A percentile compares a stretch with the other conserved stretches of the same genome.
Conservation (phyloP, 164 flowering plant species). For the Dillenia turbinata region DNA sequence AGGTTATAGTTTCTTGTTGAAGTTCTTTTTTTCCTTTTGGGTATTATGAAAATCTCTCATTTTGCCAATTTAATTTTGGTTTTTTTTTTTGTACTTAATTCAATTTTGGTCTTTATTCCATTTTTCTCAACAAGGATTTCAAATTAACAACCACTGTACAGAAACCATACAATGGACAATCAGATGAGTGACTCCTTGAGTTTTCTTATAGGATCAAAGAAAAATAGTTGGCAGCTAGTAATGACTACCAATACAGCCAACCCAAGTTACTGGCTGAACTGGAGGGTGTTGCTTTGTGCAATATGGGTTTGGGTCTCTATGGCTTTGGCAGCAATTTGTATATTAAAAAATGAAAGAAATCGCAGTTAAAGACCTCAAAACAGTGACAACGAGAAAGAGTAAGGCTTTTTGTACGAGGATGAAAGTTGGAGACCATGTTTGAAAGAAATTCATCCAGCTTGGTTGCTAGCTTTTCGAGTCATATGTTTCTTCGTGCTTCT, state of each 20-base stretch:
- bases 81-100: not conserved
- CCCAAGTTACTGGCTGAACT: conserved; percentile 77
- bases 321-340: conserved; percentile 39
- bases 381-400: conserved; percentile 23
- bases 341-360: conserved; percentile 58
- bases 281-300: conserved; percentile 68
- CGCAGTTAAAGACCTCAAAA: conserved; percentile 10
- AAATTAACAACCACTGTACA: conserved; percentile 3
- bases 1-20: too few species aligned
- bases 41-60: too few species aligned
- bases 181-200: conserved; percentile 30
- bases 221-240: conserved; percentile 61
- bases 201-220: conserved; percentile 53
- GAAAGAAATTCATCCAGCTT: conserved; percentile 75
- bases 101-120: not conserved
- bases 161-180: not conserved
- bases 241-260: conserved; percentile 54
- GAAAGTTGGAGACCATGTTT: conserved; percentile 88
- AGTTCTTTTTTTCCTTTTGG: too few species aligned
- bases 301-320: conserved; percentile 44
- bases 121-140: not conserved
- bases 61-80: not conserved
- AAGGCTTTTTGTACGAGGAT: conserved; percentile 55
- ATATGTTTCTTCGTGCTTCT: conserved; percentile 58
- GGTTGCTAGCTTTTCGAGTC: conserved; percentile 71